Conservation (phyloP, 306 rosid species). For the Lupinus albus region DNA sequence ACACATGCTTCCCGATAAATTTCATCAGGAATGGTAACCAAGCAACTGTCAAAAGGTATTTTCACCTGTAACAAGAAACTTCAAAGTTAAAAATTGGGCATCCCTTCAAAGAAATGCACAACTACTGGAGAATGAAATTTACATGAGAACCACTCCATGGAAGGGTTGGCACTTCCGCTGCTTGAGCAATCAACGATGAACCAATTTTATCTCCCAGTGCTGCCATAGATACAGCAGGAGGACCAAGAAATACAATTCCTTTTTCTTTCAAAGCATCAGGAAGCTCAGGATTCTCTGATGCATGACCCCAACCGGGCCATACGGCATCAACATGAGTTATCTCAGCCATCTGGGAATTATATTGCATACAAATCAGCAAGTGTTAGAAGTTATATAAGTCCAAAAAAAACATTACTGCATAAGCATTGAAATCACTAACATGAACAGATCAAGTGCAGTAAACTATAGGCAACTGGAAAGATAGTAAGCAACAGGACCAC, state of each 20-base stretch:
- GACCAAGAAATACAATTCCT: conserved; percentile 96
- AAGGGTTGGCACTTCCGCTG: conserved; percentile 97
- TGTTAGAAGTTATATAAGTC: conserved; percentile 16
- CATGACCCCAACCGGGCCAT: conserved; percentile 99
- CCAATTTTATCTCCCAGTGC: conserved; percentile 99
- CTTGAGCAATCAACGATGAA: conserved; percentile 97
- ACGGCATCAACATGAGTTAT: conserved; percentile 96
- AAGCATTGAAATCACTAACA: conserved; percentile 25
- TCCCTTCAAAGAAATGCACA: conserved; percentile 19
- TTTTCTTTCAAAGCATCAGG: conserved; percentile 91
- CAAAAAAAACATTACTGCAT: conserved; percentile 27
- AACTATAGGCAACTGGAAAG: conserved; percentile 35
- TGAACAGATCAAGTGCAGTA: conserved; percentile 9
- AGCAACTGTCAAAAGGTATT: conserved; percentile 69
- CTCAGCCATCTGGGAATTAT: conserved; percentile 79
- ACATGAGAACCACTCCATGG: conserved; percentile 99
- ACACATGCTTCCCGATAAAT: conserved; percentile 95
- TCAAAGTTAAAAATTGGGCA: conserved; percentile 26
- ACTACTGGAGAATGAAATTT: conserved; percentile 39
- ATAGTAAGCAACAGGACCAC: conserved; percentile 25
- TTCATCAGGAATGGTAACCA: conserved; percentile 84
- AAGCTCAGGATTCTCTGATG: conserved; percentile 96
- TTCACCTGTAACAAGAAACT: conserved; percentile 67
- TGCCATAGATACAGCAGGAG: conserved; percentile 91
- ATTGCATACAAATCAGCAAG: conserved; percentile 32